Conservation (phyloP, 1,139 yeast species). For the Yamadazyma siamensis region DNA sequence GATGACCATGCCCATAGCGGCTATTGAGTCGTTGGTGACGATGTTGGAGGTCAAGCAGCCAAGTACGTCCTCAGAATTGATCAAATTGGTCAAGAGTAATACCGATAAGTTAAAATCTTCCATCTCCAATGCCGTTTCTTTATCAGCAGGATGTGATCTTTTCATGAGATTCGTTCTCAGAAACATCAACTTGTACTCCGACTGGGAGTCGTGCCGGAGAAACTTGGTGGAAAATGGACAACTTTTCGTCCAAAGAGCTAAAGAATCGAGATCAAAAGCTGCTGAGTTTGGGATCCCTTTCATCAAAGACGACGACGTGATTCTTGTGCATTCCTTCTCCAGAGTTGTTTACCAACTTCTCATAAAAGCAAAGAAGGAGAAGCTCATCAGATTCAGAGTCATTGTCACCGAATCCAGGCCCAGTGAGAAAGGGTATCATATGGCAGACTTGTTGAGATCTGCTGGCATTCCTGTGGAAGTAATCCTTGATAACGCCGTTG, state of each 20-base stretch:
- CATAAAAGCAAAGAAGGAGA: constrained; percentile 65
- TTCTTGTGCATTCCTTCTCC: constrained; percentile 88
- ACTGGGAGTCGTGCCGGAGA: constrained; percentile 92
- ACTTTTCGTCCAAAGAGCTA: constrained; percentile 86
- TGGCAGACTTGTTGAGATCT: constrained; percentile 66
- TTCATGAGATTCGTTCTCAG: constrained; percentile 90
- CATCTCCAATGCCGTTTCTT: constrained; percentile 85
- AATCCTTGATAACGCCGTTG: constrained; percentile 92
- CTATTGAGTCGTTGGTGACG: constrained; percentile 89
- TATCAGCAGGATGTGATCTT: constrained; percentile 96
- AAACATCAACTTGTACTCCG: constrained; percentile 83
- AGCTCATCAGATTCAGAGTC: constrained; percentile 80
- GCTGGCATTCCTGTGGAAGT: constrained; percentile 90
- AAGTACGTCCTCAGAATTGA: constrained; percentile 88
- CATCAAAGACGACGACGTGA: constrained; percentile 87
- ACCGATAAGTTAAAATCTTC: constrained; percentile 69
- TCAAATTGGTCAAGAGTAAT: constrained; percentile 74
- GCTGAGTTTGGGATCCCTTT: constrained; percentile 88
- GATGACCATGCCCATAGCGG: constrained; percentile 99
- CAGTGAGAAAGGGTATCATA: constrained; percentile 70
- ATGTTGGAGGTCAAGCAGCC: constrained; percentile 81
- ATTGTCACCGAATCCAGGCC: constrained; percentile 93
- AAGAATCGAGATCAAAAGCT: constrained; percentile 80
- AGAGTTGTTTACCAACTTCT: constrained; percentile 84
- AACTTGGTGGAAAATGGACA: constrained; percentile 93